Evolutionary conservation across 768 basidiomycete genomes (phyloP).

Genomic region (Mycena albidolilacea): DNA sequence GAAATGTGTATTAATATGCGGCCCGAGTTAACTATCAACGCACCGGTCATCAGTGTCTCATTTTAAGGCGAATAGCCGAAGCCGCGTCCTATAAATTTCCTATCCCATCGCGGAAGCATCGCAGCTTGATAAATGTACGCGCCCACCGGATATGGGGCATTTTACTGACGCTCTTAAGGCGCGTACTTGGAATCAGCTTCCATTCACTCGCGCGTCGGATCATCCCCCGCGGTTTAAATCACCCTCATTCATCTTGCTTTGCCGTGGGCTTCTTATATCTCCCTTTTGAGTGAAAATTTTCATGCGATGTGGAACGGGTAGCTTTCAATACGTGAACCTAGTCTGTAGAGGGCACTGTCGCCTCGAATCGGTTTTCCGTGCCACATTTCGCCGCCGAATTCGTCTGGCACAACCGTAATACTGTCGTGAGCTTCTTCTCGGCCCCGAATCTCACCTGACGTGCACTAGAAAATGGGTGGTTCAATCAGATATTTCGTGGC

Average conservation of each 20-base stretch:
- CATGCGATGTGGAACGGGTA: not conserved
- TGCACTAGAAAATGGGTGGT: not conserved
- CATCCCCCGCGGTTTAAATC: not conserved
- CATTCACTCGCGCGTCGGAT: not conserved
- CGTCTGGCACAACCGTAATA: not conserved
- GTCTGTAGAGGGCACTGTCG: not conserved
- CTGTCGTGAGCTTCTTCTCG: not conserved
- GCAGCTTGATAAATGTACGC: not conserved
- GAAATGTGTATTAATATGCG: not conserved
- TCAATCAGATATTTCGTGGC: not conserved
- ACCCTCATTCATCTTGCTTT: not conserved
- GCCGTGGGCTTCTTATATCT: not conserved
- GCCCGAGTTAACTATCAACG: too few species aligned
- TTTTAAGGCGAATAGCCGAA: too few species aligned
- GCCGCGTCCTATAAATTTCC: not conserved
- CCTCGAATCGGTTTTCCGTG: not conserved
- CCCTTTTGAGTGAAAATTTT: not conserved
- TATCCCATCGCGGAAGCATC: slow-evolving; percentile 9
- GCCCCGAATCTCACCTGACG: not conserved
- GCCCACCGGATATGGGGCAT: not conserved
- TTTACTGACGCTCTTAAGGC: not conserved
- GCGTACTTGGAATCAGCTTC: not conserved
- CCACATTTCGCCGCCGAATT: not conserved
- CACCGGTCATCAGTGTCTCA: too few species aligned
- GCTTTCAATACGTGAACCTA: not conserved